Base-by-base conservation (phyloP, 345 rosid species). In the Populus davidiana region DNA sequence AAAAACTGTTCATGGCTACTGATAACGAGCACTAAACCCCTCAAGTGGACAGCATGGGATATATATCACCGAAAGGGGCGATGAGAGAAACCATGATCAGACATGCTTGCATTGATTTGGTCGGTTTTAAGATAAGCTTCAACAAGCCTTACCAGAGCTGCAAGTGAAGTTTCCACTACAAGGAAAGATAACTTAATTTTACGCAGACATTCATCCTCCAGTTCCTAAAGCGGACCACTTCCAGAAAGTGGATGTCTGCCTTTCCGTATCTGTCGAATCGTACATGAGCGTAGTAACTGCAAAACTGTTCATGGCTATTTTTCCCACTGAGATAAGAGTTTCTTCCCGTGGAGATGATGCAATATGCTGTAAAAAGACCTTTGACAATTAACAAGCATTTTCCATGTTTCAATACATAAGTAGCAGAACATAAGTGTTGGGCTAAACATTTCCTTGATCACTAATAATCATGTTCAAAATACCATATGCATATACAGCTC, bases 41-140 rank as follows among this genome's bases (percentile, higher is more conserved):
- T 5, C 27, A 6, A 38, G 44, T 71, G 65, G 56, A 8, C 77
- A 67, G 67, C 73, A 73, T 66, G 52, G 35, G 72, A 65, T 25
- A 56, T 63, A 25, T 20, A 17, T 64, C 75, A 70, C 76, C 83
- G 79, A 75, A 75, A 80, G 82, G 65, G 12, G 47, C 67, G 35
- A 35, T 63, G 3, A 33, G 49, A 36, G 62, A 72, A 52, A 52
- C 9, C 81, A 59, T 52, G 59, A 50, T 50, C 66, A 44, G 9
- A 39, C 62, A 72, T 70, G 31, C 16, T 38, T 66, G 54, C 23
- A 39, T 18, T 20, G 12, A 20, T 71, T 3, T 64, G 79, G 79
- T 80, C 76, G 72, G 83, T 65, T 18, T 47, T 27, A 70, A 41
- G 69, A 43, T 54, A 79, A 25, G n/a, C 27, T 27, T 61, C 66